Evolutionary conservation across 1,284 basidiomycete species (phyloP).

Genomic region (Crucibulum parvulum): DNA sequence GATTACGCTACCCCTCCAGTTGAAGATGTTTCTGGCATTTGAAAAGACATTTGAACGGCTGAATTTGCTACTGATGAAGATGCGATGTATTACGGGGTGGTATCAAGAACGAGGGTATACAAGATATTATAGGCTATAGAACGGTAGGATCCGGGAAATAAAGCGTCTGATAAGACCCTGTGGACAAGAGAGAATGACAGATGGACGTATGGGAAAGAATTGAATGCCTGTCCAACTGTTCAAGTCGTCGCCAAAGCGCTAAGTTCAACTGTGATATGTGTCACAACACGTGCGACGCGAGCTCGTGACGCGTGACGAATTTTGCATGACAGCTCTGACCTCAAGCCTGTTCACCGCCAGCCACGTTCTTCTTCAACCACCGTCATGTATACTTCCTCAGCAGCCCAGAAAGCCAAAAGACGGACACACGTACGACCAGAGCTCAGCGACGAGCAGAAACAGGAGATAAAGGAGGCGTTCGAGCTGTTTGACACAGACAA

Average conservation of each 20-base stretch:
- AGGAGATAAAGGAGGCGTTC: constrained; percentile 99
- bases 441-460: constrained; percentile 93
- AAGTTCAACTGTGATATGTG: no score
- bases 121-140: no score
- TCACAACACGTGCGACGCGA: background rate
- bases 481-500: constrained; percentile 99
- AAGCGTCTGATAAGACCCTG: no score
- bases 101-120: no score
- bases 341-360: constrained; percentile 1
- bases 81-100: no score
- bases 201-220: no score
- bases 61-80: no score
- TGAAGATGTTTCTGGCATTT: background rate
- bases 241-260: no score
- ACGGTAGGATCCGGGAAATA: no score
- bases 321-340: constrained; percentile 10
- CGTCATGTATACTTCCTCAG: constrained; percentile 73
- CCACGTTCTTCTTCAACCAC: constrained; percentile 10
- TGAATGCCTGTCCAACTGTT: no score
- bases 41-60: no score
- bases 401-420: constrained; percentile 77
- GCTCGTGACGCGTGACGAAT: background rate
- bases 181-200: no score
- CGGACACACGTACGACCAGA: constrained; percentile 77
- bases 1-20: background rate